Percentiles rank a stretch among this genome's conserved stretches.
Evolutionary conservation across 1,139 yeast species (phyloP).

Genomic region (Debaryomyces psychrophilus): DNA sequence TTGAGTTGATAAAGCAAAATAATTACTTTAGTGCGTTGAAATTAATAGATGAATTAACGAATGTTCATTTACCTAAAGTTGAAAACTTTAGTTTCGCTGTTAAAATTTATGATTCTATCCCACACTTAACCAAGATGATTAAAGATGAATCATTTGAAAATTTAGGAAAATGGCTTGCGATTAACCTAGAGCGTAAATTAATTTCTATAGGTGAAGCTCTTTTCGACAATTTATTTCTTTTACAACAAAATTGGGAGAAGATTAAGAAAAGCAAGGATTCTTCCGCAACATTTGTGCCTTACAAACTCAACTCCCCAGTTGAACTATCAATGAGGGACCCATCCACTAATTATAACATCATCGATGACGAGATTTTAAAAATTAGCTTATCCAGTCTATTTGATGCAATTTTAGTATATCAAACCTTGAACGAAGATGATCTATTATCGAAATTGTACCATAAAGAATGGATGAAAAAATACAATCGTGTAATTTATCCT

Average conservation of each 20-base stretch:
- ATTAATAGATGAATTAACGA: slow-evolving; percentile 71
- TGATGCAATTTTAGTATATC: slow-evolving; percentile 83
- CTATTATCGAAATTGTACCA: slow-evolving; percentile 64
- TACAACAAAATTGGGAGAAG: slow-evolving; percentile 62
- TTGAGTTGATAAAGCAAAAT: slow-evolving; percentile 73
- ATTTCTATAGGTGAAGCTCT: slow-evolving; percentile 62
- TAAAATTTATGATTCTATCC: slow-evolving; percentile 73
- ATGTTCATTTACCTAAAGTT: slow-evolving; percentile 69
- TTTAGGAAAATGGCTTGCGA: slow-evolving; percentile 70
- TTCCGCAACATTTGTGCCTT: slow-evolving; percentile 49
- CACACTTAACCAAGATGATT: slow-evolving; percentile 73
- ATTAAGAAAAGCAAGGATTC: slow-evolving; percentile 35
- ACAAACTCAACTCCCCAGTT: slow-evolving; percentile 82
- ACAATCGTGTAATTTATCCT: slow-evolving; percentile 73
- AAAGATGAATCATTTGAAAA: slow-evolving; percentile 78
- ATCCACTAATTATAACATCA: slow-evolving; percentile 45
- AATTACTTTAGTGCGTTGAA: slow-evolving; percentile 87
- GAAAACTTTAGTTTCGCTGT: slow-evolving; percentile 77
- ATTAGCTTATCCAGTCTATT: slow-evolving; percentile 70
- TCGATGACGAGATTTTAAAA: slow-evolving; percentile 47
- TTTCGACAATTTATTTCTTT: slow-evolving; percentile 54
- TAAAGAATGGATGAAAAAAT: slow-evolving; percentile 74
- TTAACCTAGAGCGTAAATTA: slow-evolving; percentile 63
- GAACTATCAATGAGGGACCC: slow-evolving; percentile 74
- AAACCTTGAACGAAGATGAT: slow-evolving; percentile 67